phyloP scores from a whole-genome alignment of 148 eudicot species.

The Salicornia ramosissima region DNA sequence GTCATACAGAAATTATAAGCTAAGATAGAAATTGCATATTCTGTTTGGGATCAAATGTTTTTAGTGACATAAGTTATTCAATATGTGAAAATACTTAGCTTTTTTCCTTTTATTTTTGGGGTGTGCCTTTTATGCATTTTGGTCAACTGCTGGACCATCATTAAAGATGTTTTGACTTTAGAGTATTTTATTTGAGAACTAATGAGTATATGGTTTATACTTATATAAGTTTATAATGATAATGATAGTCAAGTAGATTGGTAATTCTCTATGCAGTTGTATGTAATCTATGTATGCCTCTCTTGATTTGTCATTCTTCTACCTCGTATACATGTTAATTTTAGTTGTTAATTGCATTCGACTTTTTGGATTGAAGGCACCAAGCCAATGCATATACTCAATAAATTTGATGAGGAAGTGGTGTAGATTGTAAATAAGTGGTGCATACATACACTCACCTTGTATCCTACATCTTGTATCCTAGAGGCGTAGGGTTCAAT shows the following conservation, averaged over 20 bases:
- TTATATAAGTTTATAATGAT: neutral
- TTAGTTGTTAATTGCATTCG: no score
- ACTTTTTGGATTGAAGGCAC: no score
- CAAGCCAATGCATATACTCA: no score
- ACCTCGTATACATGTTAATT: no score
- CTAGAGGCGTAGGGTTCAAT: no score
- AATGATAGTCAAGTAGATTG: neutral
- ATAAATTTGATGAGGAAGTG: no score
- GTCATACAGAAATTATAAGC: constrained; percentile 50
- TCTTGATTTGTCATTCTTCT: no score
- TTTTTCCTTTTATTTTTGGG: no score
- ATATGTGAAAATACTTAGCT: constrained; percentile 10
- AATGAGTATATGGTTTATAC: constrained; percentile 3
- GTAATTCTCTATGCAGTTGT: constrained; percentile 15
- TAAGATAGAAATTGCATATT: neutral
- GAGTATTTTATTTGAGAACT: neutral
- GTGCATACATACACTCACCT: no score
- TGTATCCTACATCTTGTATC: no score
- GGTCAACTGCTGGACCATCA: constrained; percentile 15
- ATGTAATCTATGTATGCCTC: neutral
- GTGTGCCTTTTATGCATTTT: constrained; percentile 11
- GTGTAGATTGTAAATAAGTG: no score
- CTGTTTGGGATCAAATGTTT: neutral
- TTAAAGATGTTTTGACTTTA: neutral
- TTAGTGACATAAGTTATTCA: constrained; percentile 6